Percentiles rank a stretch among this genome's conserved stretches.
These are phyloP conservation scores for Populus deltoides DNA, from an alignment of 345 rosid genomes.

Conservation along the genomic window DNA sequence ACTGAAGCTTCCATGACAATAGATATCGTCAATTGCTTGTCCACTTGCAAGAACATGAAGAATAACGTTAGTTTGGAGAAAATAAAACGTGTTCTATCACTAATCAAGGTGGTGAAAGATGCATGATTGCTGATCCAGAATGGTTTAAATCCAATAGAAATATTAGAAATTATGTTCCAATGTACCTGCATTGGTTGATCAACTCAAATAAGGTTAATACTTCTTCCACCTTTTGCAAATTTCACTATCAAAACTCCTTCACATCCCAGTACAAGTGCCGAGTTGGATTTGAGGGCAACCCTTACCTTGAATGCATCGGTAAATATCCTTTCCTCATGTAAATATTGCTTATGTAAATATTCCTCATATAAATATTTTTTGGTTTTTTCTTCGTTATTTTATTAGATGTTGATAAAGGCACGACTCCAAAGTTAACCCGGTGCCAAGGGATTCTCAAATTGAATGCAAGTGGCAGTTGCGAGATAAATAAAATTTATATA, in stretches of 20 bases:
- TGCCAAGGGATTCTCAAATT: neutral
- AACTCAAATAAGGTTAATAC: neutral
- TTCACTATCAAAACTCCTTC: too few species aligned
- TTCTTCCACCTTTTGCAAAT: too few species aligned
- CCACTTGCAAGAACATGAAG: neutral
- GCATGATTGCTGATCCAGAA: neutral
- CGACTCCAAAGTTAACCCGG: neutral
- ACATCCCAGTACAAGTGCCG: neutral
- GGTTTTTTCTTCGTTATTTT: neutral
- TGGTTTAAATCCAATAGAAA: neutral
- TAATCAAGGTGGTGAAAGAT: neutral
- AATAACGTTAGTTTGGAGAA: neutral
- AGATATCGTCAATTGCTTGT: neutral
- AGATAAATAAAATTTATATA: neutral
- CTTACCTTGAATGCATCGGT: neutral
- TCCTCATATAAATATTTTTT: too few species aligned
- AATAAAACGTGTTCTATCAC: too few species aligned
- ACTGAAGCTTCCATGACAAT: neutral
- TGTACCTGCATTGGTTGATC: neutral
- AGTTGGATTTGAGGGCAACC: neutral
- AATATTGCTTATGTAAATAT: neutral
- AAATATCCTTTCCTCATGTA: too few species aligned
- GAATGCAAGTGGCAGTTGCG: neutral
- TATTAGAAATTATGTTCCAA: neutral
- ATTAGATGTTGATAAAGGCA: conserved; percentile 24